Conservation (phyloP, 2,329 filamentous ascomycete species). For the Aquanectria penicillioides region DNA sequence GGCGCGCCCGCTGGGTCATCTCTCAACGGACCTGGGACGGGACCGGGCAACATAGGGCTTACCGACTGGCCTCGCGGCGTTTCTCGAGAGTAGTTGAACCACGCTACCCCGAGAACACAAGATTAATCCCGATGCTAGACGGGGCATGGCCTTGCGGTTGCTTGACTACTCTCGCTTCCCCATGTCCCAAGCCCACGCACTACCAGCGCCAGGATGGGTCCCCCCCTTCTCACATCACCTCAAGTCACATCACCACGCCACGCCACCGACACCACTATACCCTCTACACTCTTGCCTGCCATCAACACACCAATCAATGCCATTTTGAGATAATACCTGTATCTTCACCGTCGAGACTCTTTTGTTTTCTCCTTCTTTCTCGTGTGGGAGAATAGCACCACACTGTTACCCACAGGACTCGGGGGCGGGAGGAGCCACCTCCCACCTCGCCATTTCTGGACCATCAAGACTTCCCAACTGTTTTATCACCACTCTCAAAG, state of each 20-base stretch:
- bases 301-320: slow-evolving; percentile 13
- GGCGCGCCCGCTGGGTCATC: slow-evolving; percentile 25
- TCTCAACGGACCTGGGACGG: slow-evolving; percentile 7
- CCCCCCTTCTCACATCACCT: neutral
- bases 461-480: neutral
- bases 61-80: slow-evolving; percentile 15
- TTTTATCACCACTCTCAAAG: no score
- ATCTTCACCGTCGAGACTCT: slow-evolving; percentile 15
- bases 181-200: neutral
- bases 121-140: slow-evolving; percentile 23
- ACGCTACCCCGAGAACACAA: slow-evolving; percentile 30
- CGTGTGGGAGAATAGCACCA: slow-evolving; percentile 37
- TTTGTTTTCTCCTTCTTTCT: neutral
- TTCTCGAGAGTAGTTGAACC: no score
- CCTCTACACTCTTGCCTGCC: neutral
- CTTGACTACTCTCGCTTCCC: slow-evolving; percentile 19
- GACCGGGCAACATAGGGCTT: slow-evolving; percentile 13
- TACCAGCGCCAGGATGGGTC: slow-evolving; percentile 5
- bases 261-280: slow-evolving; percentile 4
- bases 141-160: slow-evolving; percentile 1
- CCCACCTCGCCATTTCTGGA: neutral
- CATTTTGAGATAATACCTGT: slow-evolving; percentile 24
- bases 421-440: slow-evolving; percentile 25
- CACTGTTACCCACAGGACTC: slow-evolving; percentile 27
- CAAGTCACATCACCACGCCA: slow-evolving; percentile 3